Percentiles rank a stretch among this genome's conserved stretches.
These are phyloP conservation scores for Aspergillus baeticus DNA, from an alignment of 495 filamentous ascomycete species.

Conservation along the genomic window DNA sequence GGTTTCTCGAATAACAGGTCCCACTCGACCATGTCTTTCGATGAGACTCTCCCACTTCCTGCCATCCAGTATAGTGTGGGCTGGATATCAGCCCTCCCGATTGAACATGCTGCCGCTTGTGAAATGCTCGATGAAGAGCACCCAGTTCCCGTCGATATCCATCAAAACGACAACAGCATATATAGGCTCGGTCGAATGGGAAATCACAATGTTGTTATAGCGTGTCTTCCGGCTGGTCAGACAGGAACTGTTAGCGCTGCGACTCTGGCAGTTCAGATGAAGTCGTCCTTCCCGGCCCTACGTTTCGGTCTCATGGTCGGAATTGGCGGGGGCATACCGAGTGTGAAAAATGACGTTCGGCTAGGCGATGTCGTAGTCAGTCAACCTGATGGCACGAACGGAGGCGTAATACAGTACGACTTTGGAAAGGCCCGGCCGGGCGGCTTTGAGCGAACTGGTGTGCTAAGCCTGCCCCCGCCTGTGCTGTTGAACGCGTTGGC, in stretches of 20 bases:
- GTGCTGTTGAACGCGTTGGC: conserved; percentile 25
- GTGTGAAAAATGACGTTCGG: conserved; percentile 24
- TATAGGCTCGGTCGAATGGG: conserved; percentile 31
- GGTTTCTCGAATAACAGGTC: too few relatives aligned
- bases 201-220: conserved; percentile 34
- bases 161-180: conserved; percentile 23
- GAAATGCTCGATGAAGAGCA: conserved; percentile 31
- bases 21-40: too few relatives aligned
- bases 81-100: too few relatives aligned
- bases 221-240: conserved; percentile 21
- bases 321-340: conserved; percentile 35
- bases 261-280: conserved; percentile 20
- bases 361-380: conserved; percentile 40
- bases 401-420: conserved; percentile 35
- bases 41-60: too few relatives aligned
- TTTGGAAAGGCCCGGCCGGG: conserved; percentile 30
- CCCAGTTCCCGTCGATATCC: conserved; percentile 10
- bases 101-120: conserved; percentile 28
- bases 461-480: conserved; percentile 30
- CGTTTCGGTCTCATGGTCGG: conserved; percentile 31
- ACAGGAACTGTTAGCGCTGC: conserved; percentile 27
- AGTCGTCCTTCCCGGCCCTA: conserved; percentile 20
- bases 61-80: too few relatives aligned
- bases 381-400: conserved; percentile 4
- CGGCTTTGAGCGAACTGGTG: conserved; percentile 30